Conservation (phyloP, 495 filamentous ascomycete genomes). For the Geopyxis carbonaria region DNA sequence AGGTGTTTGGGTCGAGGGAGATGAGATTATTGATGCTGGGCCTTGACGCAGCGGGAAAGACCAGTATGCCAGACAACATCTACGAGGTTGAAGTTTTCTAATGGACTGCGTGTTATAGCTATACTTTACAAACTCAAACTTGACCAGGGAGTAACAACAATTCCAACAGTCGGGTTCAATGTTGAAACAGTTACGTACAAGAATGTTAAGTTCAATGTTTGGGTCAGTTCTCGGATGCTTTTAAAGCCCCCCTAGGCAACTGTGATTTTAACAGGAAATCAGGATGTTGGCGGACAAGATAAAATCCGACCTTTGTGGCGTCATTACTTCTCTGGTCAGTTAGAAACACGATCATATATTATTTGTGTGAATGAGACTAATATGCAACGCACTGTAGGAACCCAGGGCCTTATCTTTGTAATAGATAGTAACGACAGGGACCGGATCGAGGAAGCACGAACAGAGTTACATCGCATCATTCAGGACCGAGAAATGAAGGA, state of each 20-base stretch:
- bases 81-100: not conserved
- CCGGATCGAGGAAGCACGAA: slow-evolving; percentile 75
- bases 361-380: not conserved
- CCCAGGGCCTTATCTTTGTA: slow-evolving; percentile 94
- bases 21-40: slow-evolving; percentile 97
- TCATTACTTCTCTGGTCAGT: slow-evolving; percentile 89
- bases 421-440: slow-evolving; percentile 79
- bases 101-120: slow-evolving; percentile 31
- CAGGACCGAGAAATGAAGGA: slow-evolving; percentile 98
- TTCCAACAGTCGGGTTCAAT: slow-evolving; percentile 97
- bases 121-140: slow-evolving; percentile 99
- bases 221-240: slow-evolving; percentile 30
- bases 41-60: slow-evolving; percentile 95
- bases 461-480: slow-evolving; percentile 86
- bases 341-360: not conserved
- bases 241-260: no score
- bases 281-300: slow-evolving; percentile 94
- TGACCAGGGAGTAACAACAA: slow-evolving; percentile 95
- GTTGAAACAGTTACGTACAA: slow-evolving; percentile 99
- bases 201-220: slow-evolving; percentile 99
- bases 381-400: slow-evolving; percentile 37
- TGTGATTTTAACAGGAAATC: no score
- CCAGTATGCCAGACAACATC: slow-evolving; percentile 40
- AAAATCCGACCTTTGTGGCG: slow-evolving; percentile 96
- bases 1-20: slow-evolving; percentile 97